These are phyloP conservation scores for Penicillium samsonianum DNA, from an alignment of 495 filamentous ascomycete genomes.

Conservation along the genomic window DNA sequence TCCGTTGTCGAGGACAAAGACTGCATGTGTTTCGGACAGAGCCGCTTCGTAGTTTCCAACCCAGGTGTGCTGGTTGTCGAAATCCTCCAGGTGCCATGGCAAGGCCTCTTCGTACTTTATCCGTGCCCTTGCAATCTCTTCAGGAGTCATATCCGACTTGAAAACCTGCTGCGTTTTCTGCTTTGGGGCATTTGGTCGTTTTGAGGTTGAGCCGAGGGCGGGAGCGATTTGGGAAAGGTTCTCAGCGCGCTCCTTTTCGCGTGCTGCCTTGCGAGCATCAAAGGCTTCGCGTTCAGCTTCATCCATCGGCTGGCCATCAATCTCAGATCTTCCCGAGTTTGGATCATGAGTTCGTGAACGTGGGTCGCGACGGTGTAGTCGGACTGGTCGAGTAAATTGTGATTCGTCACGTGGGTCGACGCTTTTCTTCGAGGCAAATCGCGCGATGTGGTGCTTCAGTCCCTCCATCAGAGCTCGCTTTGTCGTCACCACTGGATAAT, in stretches of 20 bases:
- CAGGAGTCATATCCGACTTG: constrained; percentile 80
- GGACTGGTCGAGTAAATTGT: constrained; percentile 84
- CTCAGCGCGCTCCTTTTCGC: constrained; percentile 76
- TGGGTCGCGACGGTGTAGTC: constrained; percentile 88
- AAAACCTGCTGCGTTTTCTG: constrained; percentile 68
- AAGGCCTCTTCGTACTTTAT: constrained; percentile 92
- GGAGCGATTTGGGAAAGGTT: constrained; percentile 90
- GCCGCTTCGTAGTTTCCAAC: constrained; percentile 85
- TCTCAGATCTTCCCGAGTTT: constrained; percentile 48
- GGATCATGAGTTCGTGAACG: constrained; percentile 57
- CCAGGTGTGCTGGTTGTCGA: constrained; percentile 90
- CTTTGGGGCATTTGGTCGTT: constrained; percentile 59
- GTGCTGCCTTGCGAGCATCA: constrained; percentile 69
- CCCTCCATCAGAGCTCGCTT: constrained; percentile 78
- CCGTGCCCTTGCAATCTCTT: constrained; percentile 73
- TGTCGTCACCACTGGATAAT: constrained; percentile 77
- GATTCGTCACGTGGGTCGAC: constrained; percentile 74
- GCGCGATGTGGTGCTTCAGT: constrained; percentile 82
- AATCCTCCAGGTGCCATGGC: constrained; percentile 96
- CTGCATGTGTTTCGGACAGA: constrained; percentile 73
- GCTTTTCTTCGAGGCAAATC: constrained; percentile 62
- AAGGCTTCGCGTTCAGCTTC: constrained; percentile 71
- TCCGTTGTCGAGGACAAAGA: constrained; percentile 65
- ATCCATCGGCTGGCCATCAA: constrained; percentile 47
- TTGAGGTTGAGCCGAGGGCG: constrained; percentile 55